Evolutionary conservation across 1,284 basidiomycete genomes (phyloP), one percentile per base, ranked within the genome.

Genomic region (Rhodofomes roseus): DNA sequence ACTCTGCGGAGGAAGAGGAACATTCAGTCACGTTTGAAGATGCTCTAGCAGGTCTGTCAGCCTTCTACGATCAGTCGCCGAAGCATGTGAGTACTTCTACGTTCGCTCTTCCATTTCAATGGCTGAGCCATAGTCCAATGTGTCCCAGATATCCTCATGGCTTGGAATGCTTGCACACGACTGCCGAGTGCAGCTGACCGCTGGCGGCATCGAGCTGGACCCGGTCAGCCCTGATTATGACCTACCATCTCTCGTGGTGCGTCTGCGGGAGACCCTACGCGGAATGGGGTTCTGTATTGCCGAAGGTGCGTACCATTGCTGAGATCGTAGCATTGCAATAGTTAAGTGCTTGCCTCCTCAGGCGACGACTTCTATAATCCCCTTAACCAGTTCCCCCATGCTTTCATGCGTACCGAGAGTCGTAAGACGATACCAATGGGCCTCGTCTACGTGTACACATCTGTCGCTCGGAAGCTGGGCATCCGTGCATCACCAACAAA

Each of bases 381-480:
- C 12, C 68, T 76, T 55, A 82, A 84, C 62, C 80, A 82, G 54
- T 86, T 87, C 60, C 84, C 86, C 2, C 85, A 87, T 63, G 68
- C 73, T 57, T 84, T 86, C 64, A 74, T 88, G n/a, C 76, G 73
- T 4, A 3, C 76, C 73, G 8, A 71, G 76, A 64, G 41, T 46
- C 81, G 75, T 58, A 70, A 69, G 11, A 81, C 83, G 0, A 79
- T 87, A 52, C 86, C 87, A 0, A 80, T 89, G 58, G 84, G 84
- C 3, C 74, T 88, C 31, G 81, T 82, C 48, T 85, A 82, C 69
- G 68, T 85, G 29, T 89, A 87, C 62, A 78, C 84, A 7, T 77
- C 79, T 4, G 72, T 89, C 48, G 77, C 77, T 9, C 75, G 77
- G 16, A 76, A 82, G 22, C 70, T 88, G 0, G 82, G 80, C 27